These are phyloP conservation scores for Candida succiphila DNA, from an alignment of 805 yeast genomes.

Conservation along the genomic window DNA sequence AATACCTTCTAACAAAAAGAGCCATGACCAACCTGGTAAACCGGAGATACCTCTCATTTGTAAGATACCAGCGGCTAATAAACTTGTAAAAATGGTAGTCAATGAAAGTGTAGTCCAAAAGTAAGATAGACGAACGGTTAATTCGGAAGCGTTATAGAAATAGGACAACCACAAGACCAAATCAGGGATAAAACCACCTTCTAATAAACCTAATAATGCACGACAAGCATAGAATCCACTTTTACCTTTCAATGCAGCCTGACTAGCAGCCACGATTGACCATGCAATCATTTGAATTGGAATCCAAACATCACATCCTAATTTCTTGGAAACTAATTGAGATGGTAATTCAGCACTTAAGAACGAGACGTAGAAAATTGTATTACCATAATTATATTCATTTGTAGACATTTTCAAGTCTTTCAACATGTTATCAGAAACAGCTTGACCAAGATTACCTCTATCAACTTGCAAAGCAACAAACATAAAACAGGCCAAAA, in stretches of 20 bases:
- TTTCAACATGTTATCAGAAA: conserved; percentile 38
- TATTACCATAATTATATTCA: conserved; percentile 46
- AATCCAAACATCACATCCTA: conserved; percentile 50
- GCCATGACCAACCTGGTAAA: conserved; percentile 53
- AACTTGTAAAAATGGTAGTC: conserved; percentile 33
- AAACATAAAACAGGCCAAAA: conserved; percentile 48
- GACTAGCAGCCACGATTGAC: conserved; percentile 40
- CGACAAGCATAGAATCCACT: conserved; percentile 38
- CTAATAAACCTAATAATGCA: conserved; percentile 41
- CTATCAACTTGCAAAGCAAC: conserved; percentile 44
- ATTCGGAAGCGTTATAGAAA: conserved; percentile 50
- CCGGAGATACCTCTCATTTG: conserved; percentile 35
- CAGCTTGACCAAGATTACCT: conserved; percentile 37
- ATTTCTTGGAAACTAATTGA: conserved; percentile 43
- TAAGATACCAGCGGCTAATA: conserved; percentile 41
- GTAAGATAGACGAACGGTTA: conserved; percentile 46
- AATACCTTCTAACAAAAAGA: conserved; percentile 55
- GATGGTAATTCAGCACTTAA: conserved; percentile 48
- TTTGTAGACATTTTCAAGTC: conserved; percentile 39
- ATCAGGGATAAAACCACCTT: conserved; percentile 67
- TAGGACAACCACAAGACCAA: conserved; percentile 54
- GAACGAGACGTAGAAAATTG: conserved; percentile 38
- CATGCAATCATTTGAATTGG: conserved; percentile 42
- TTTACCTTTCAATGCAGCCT: conserved; percentile 31
- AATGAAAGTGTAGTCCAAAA: conserved; percentile 49